Evolutionary conservation across 2,329 filamentous ascomycete genomes (phyloP).

Genomic region (Sordariomycetes sp.): DNA sequence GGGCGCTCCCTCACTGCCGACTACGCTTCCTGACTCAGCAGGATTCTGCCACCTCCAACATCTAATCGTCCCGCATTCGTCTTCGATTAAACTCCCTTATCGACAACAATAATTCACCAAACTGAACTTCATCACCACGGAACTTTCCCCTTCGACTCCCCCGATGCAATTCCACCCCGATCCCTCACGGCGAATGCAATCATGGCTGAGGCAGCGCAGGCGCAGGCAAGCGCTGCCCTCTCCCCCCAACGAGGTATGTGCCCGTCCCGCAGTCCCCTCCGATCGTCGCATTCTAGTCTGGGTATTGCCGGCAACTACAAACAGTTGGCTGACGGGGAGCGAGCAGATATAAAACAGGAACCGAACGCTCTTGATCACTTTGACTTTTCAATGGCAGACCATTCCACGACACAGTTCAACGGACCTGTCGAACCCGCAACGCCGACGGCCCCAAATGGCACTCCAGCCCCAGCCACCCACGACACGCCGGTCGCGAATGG

Average conservation of each 20-base stretch:
- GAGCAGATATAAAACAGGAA: conserved; percentile 29
- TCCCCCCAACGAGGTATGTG: conserved; percentile 13
- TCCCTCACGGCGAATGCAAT: conserved; percentile 20
- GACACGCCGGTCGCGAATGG: too few relatives aligned
- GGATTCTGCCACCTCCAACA: conserved; percentile 29
- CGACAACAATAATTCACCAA: not conserved
- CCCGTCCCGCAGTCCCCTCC: conserved; percentile 2
- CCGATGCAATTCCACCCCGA: conserved; percentile 11
- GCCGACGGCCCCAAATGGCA: too few relatives aligned
- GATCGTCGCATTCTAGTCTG: too few relatives aligned
- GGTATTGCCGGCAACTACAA: too few relatives aligned
- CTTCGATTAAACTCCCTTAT: conserved; percentile 2
- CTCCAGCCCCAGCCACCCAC: too few relatives aligned
- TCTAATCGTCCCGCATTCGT: conserved; percentile 12
- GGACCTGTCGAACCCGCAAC: too few relatives aligned
- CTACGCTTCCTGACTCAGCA: conserved; percentile 28
- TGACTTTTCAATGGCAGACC: conserved; percentile 24
- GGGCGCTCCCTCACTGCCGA: too few relatives aligned
- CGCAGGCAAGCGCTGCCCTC: conserved; percentile 21
- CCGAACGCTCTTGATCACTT: conserved; percentile 22
- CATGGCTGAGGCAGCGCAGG: conserved; percentile 31
- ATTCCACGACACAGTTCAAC: too few relatives aligned
- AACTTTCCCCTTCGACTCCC: too few relatives aligned
- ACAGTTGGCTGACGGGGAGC: conserved; percentile 4
- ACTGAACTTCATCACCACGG: too few relatives aligned